Evolutionary conservation across 768 basidiomycete genomes (phyloP), one percentile per base, ranked within the genome.

Genomic region (Rhodotorula toruloides): DNA sequence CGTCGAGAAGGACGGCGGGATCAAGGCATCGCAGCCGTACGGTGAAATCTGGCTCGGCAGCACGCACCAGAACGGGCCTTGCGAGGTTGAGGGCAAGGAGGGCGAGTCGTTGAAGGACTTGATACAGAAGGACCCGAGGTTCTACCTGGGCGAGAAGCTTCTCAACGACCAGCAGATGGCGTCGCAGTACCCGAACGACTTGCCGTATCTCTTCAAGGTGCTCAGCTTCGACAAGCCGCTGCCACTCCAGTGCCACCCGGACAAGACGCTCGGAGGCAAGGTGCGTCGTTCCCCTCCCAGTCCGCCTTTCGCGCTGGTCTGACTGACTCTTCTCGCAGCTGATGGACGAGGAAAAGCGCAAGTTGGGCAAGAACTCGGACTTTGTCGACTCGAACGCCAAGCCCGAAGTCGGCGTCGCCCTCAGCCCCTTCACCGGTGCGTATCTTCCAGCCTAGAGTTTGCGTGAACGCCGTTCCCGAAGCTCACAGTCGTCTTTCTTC

Each of bases 131-230:
- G 56, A 67, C 42, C 60, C 72, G 16, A 34, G 43, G 31, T 58
- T 31, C 47, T 73, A 58, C 55, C 54, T 73, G 3, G 72, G 72
- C n/a, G 12, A 47, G n/a, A 65, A 73, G 36, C 62, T 71, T 10
- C 27, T 71, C 14, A 14, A 22, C 13, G 63, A 70, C 46, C 25
- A 64, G 27, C 64, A 68, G 46, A 73, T 71, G 72, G 4, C 27
- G 14, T 11, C 14, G 11, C 58, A 64, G 40, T 73, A 70, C 49
- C 54, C 50, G 54, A 32, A 64, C 39, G 59, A 72, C 48, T 43
- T 73, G 3, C 72, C 72, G 19, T 73, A 64, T 54, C 52, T 73
- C n/a, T 73, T 73, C 63, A 73, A 73, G 63, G 63, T 73, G 4
- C 62, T 73, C 36, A 55, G 52, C 44, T 73, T 73, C 63, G 72